Conservation (phyloP, 768 basidiomycete species). For the Kwoniella sp. region DNA sequence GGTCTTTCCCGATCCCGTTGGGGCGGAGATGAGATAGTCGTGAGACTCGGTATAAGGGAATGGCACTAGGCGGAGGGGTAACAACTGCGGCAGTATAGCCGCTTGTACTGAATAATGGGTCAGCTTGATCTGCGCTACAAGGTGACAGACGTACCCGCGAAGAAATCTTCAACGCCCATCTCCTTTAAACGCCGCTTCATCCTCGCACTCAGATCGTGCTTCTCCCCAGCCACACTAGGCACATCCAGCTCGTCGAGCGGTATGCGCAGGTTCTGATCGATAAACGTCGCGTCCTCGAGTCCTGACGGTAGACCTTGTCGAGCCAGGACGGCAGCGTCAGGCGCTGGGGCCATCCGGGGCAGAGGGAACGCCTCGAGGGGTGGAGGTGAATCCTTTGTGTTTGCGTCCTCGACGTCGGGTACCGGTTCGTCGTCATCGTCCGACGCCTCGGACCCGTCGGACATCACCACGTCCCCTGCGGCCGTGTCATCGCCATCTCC, state of each 20-base stretch:
- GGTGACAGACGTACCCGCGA: conserved; percentile 64
- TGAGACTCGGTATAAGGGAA: conserved; percentile 68
- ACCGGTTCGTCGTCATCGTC: conserved; percentile 3
- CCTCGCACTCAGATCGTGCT: conserved; percentile 57
- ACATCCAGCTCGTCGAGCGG: conserved; percentile 21
- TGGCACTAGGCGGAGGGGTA: conserved; percentile 51
- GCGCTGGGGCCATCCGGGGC: conserved; percentile 37
- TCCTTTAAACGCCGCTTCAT: conserved; percentile 64
- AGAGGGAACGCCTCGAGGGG: conserved; percentile 47
- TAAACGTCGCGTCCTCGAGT: conserved; percentile 42
- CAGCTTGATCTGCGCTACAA: background rate
- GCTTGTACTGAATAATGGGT: conserved; percentile 82
- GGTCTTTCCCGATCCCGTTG: conserved; percentile 97
- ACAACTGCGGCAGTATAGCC: conserved; percentile 73
- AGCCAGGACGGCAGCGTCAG: conserved; percentile 38
- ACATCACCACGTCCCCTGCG: background rate
- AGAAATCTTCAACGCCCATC: conserved; percentile 76
- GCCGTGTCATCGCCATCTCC: conserved; percentile 6
- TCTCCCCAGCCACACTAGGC: background rate
- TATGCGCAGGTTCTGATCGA: conserved; percentile 35
- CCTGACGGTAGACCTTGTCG: conserved; percentile 47
- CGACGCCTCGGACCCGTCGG: background rate
- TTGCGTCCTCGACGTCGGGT: conserved; percentile 1
- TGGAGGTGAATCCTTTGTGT: conserved; percentile 11
- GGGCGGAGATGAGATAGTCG: conserved; percentile 91